Percentiles rank a stretch among this genome's conserved stretches.
Evolutionary conservation across 306 rosid genomes (phyloP).

Genomic region (Vigna unguiculata): DNA sequence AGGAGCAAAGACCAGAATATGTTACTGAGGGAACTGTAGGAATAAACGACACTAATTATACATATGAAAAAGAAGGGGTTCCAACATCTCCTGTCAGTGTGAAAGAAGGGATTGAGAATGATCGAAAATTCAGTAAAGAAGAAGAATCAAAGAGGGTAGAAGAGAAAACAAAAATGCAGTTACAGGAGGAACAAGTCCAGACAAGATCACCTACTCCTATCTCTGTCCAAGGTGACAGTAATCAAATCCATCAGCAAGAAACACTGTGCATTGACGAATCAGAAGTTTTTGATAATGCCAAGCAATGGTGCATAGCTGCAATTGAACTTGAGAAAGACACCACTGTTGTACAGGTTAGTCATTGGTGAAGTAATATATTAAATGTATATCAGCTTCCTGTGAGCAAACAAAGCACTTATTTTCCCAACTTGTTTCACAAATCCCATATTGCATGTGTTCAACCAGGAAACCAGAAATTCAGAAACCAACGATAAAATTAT

Average conservation of each 20-base stretch:
- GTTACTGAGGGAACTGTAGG: not conserved
- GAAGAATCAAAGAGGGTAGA: not conserved
- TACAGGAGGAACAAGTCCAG: not conserved
- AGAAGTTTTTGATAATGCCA: not conserved
- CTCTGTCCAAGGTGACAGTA: not conserved
- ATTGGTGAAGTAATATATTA: not conserved
- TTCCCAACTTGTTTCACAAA: not conserved
- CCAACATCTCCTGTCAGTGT: not conserved
- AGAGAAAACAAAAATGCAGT: not conserved
- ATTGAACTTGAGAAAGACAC: not conserved
- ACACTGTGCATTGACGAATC: not conserved
- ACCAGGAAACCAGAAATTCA: not conserved
- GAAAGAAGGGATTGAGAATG: not conserved
- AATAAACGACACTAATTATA: not conserved
- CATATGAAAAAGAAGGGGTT: not conserved
- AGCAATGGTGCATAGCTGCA: not conserved
- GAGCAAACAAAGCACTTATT: not conserved
- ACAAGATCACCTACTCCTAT: not conserved
- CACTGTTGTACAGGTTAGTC: constrained; percentile 8
- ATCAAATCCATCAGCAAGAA: not conserved
- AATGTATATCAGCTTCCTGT: not conserved
- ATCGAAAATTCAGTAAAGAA: not conserved
- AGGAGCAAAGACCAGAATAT: not conserved
- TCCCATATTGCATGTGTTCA: not conserved
- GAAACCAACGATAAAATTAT: not conserved